A percentile compares a stretch with the other conserved stretches of the same genome.
These are phyloP conservation scores for Inonotus hispidus DNA, from an alignment of 1,284 basidiomycete genomes.

Conservation along the genomic window DNA sequence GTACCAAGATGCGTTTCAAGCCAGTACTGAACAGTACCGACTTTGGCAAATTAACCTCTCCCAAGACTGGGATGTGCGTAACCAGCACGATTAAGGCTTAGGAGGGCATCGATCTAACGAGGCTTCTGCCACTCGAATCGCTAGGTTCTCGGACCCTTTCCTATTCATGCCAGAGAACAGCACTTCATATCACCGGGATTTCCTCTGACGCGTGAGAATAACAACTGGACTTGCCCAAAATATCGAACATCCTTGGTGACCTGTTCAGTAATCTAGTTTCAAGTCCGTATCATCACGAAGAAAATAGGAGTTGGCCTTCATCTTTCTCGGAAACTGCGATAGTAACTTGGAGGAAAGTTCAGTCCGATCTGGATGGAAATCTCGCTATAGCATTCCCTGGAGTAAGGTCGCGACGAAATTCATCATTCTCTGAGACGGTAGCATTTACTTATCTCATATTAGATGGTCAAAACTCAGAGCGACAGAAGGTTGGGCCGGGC, in stretches of 20 bases:
- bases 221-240: neutral
- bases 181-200: slow-evolving; percentile 71
- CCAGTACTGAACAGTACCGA: neutral
- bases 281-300: slow-evolving; percentile 22
- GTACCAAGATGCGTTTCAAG: neutral
- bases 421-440: neutral
- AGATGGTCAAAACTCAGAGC: slow-evolving; percentile 65
- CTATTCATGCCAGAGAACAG: slow-evolving; percentile 75
- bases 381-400: slow-evolving; percentile 57
- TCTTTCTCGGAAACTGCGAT: slow-evolving; percentile 56
- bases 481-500: slow-evolving; percentile 76
- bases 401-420: slow-evolving; percentile 38
- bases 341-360: slow-evolving; percentile 50
- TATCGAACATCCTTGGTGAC: slow-evolving; percentile 25
- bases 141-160: slow-evolving; percentile 74
- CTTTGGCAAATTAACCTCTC: slow-evolving; percentile 28
- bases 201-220: slow-evolving; percentile 53
- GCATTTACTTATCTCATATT: neutral
- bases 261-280: slow-evolving; percentile 39
- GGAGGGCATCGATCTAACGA: neutral
- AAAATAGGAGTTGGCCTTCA: slow-evolving; percentile 49
- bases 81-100: neutral
- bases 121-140: neutral
- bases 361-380: slow-evolving; percentile 37
- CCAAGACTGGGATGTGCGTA: slow-evolving; percentile 31